Percentiles rank a stretch among this genome's conserved stretches.
Evolutionary conservation across 2,329 filamentous ascomycete genomes (phyloP).

Genomic region (Falciphora oryzae): DNA sequence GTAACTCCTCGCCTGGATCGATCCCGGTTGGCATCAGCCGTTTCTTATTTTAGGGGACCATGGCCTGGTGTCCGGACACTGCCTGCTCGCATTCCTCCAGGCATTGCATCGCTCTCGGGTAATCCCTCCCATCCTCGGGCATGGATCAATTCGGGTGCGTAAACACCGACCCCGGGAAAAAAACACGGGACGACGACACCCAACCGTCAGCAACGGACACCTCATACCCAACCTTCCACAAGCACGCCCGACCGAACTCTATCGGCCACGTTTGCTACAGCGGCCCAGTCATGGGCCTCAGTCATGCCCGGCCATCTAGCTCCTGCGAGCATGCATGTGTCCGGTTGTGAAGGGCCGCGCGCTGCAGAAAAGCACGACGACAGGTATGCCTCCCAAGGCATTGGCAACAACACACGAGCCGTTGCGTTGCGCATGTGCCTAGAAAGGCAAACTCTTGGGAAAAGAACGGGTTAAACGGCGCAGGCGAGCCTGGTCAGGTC

Average conservation of each 20-base stretch:
- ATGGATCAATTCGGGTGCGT: background rate
- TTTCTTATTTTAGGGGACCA: background rate
- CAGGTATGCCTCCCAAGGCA: background rate
- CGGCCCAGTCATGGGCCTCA: background rate
- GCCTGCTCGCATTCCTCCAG: too few species aligned
- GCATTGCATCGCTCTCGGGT: background rate
- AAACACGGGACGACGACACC: background rate
- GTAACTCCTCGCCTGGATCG: too few species aligned
- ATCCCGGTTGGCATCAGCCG: background rate
- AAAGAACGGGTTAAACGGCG: background rate
- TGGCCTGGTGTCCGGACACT: too few species aligned
- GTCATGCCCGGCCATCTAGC: background rate
- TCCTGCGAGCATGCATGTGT: too few species aligned
- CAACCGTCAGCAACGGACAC: background rate
- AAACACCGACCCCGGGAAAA: background rate
- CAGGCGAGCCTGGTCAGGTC: background rate
- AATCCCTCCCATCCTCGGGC: background rate
- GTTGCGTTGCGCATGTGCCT: background rate
- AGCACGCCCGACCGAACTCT: background rate
- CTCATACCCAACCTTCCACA: background rate
- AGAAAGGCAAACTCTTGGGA: too few species aligned
- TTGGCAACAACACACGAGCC: background rate
- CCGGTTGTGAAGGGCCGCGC: too few species aligned
- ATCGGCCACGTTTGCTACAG: background rate
- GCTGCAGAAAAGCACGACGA: background rate